Evolutionary conservation across 768 basidiomycete species (phyloP), one percentile per base, ranked within the genome.

Genomic region (Amanita inopinata): DNA sequence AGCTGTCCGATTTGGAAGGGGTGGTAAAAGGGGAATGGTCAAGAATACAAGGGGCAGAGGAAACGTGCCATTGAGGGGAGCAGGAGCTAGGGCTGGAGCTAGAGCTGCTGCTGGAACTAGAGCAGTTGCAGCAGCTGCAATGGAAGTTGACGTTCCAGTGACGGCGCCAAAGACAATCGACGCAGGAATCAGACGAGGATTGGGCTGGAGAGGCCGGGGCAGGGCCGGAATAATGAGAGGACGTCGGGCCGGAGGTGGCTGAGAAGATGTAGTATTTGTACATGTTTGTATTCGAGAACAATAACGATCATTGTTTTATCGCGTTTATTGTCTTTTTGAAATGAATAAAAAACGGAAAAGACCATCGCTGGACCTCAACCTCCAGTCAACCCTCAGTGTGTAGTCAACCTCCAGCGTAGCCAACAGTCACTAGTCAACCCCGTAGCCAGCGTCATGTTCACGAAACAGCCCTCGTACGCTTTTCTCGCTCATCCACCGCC

Each of bases 1-100:
- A 2, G 70, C 80, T 0, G 71, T 88, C 31, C 71, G 79, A 9
- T 89, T 89, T 46, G 85, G 85, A 18, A 69, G 83, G 28, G 86
- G 86, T 0, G 78, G 76, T 3, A 74, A 69, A 49, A 61, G 56
- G 15, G 71, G 70, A 44, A 22, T 52, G 48, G 17, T 28, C 19
- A 41, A 44, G 33, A 4, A 14, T 34, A 30, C 37, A 31, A 2
- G 43, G 56, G 19, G 48, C 50, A 14, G n/a, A n/a, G n/a, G n/a
- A n/a, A n/a, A n/a, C n/a, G n/a, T n/a, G n/a, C n/a, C n/a, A n/a
- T n/a, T n/a, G n/a, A n/a, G n/a, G n/a, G n/a, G n/a, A n/a, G n/a
- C n/a, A n/a, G n/a, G n/a, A n/a, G n/a, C n/a, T n/a, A n/a, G n/a
- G n/a, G n/a, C n/a, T n/a, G n/a, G n/a, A n/a, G n/a, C n/a, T n/a